Evolutionary conservation across 2,329 filamentous ascomycete species (phyloP), one percentile per base, ranked within the genome.

Genomic region (Emergomyces pasteurianus): DNA sequence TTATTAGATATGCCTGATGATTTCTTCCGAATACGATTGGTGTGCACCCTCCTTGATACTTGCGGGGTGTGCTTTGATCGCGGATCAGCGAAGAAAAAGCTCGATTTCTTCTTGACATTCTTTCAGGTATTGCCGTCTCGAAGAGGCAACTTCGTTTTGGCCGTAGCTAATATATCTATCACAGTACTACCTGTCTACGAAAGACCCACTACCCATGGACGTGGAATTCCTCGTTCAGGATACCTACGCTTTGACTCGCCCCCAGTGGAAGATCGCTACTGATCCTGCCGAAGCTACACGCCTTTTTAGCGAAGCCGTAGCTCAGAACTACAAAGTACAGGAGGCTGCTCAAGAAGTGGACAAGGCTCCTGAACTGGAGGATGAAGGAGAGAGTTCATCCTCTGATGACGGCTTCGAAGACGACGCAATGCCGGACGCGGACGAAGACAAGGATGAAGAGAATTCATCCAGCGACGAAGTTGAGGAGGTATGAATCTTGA

Each of bases 171-270:
- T 63, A 60, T 54, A 52, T 38, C n/a, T 38, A 7, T n/a, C 56
- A n/a, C 65, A 89, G 83, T 97, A 96, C 74, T 99, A 99, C 74
- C 87, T 97, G 66, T 86, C 88, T 69, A 91, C 89, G 23, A 99
- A 99, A 75, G 86, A 92, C 23, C 81, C 88, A 0, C 76, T 96
- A 46, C 94, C 95, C 0, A 95, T 99, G 90, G 94, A 99, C 66
- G 89, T 97, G 54, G 94, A 99, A 62, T 99, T 99, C 72, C 86
- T 96, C 53, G 84, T 99, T 7, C 92, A 96, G 72, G 94, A 99
- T 72, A 92, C 89, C 0, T 97, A 89, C 74, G 86, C 87, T 31
- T 77, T 91, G 40, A 87, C 91, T 14, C 84, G 94, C 54, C 92
- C 94, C 4, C 89, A 96, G 71, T 99, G 92, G 94, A 95, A 94